Base-by-base conservation (phyloP, 2,329 filamentous ascomycete species). In the Incumbomyces delicatus region DNA sequence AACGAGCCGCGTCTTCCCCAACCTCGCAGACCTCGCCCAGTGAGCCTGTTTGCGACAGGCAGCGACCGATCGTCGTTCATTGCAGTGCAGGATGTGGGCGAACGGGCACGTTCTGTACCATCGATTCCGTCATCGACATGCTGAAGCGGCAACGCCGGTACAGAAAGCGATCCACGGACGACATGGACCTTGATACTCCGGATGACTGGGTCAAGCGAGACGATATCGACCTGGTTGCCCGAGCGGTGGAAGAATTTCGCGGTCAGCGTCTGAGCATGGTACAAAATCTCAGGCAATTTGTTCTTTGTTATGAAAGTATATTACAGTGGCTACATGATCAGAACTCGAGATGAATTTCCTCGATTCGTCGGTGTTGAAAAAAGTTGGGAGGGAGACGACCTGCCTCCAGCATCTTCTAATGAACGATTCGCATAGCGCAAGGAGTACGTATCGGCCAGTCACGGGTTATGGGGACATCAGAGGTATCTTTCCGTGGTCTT, bases 71-170 rank as follows among this genome's bases (percentile, higher is more conserved):
- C 57, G 65, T 98, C 17, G 90, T 98, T 0, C 92, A 98, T 63
- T 98, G 92, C 67, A 94, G 87, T 45, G 92, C 92, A 3, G 92
- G 92, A 0, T 98, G 92, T 66, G 92, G 92, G 1, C 83, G 92
- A 12, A 98, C 92, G 0, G 92, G 92, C 2, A 90, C 92, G 0
- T 98, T 96, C 61, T 96, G 92, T 63, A 94, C 92, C 0, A 88
- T 96, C 13, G 92, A 96, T 63, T 90, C 84, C 33, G 92, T 96
- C 7, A 83, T 96, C 47, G 89, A 95, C 65, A 94, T 95, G 85
- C 70, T 98, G 50, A 95, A 95, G 69, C 80, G 86, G n/a, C 88
- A 95, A 64, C 76, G 71, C 16, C 62, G 65, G 50, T 66, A 66
- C 27, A 57, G 56, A 17, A 30, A 35, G 48, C 32, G 44, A 46